phyloP scores from a whole-genome alignment of 257 asterid species.

The Solanum paucissectum region DNA sequence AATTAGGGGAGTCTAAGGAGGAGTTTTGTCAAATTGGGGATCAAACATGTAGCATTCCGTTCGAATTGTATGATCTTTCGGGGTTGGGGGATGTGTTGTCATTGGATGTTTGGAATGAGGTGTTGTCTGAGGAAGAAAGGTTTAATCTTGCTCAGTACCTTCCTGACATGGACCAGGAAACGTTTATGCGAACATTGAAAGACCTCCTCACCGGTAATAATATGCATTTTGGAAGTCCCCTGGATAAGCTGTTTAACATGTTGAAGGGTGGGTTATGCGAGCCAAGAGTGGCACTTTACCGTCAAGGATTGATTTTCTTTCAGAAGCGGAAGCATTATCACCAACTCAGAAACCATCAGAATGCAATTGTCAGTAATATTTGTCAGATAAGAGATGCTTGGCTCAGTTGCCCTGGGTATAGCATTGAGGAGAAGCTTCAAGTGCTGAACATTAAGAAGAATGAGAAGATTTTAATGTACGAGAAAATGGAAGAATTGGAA shows the following conservation, averaged over 20 bases:
- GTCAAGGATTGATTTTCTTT: constrained; percentile 79
- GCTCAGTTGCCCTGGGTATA: constrained; percentile 74
- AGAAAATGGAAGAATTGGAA: constrained; percentile 74
- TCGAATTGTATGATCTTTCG: constrained; percentile 78
- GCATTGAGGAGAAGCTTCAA: constrained; percentile 93
- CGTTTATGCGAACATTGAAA: constrained; percentile 54
- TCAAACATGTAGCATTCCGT: constrained; percentile 86
- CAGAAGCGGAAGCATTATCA: constrained; percentile 80
- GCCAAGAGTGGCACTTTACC: constrained; percentile 94
- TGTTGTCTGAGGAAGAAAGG: constrained; percentile 78
- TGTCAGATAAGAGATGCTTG: constrained; percentile 95
- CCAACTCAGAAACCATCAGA: constrained; percentile 65
- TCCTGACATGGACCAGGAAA: constrained; percentile 97
- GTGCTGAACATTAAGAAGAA: constrained; percentile 83
- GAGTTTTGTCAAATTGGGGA: constrained; percentile 94
- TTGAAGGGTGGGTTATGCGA: constrained; percentile 93
- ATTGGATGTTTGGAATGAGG: constrained; percentile 94
- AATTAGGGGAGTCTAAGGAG: constrained; percentile 79
- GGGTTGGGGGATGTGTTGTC: constrained; percentile 73
- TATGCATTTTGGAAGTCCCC: constrained; percentile 85
- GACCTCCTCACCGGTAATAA: constrained; percentile 71
- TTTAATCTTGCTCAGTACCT: constrained; percentile 64
- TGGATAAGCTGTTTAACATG: constrained; percentile 58
- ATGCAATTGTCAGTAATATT: constrained; percentile 60
- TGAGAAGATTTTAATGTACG: constrained; percentile 89